Percentiles rank a stretch among this genome's conserved stretches.
phyloP scores from a whole-genome alignment of 345 rosid species.

The Heritiera littoralis region DNA sequence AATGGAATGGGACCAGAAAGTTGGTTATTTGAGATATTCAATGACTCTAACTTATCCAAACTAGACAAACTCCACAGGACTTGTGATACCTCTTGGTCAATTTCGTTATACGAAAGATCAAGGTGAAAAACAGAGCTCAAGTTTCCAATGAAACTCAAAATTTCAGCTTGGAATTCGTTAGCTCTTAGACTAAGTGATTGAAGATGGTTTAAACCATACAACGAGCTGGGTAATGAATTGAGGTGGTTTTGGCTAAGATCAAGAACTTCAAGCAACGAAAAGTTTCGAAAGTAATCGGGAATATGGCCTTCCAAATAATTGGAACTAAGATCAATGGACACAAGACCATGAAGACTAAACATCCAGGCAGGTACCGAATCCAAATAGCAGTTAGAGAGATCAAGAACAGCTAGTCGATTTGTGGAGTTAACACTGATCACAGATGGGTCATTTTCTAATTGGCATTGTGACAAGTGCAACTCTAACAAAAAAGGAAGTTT shows the following conservation, averaged over 20 bases:
- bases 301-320: neutral
- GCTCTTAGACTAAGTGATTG: slow-evolving; percentile 5
- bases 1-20: slow-evolving; percentile 16
- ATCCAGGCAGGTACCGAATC: slow-evolving; percentile 17
- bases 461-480: neutral
- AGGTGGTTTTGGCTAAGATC: neutral
- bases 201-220: neutral
- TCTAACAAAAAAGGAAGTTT: slow-evolving; percentile 25
- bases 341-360: slow-evolving; percentile 6
- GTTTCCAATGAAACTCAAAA: neutral
- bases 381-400: slow-evolving; percentile 21
- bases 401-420: slow-evolving; percentile 20
- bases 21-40: neutral
- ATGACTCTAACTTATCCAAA: neutral
- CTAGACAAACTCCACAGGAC: neutral
- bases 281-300: slow-evolving; percentile 3
- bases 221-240: neutral
- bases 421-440: neutral
- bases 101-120: neutral
- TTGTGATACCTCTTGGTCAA: neutral
- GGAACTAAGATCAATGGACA: neutral
- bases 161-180: slow-evolving; percentile 7
- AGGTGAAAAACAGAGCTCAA: slow-evolving; percentile 22
- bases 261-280: slow-evolving; percentile 1
- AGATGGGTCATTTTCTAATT: neutral